A percentile compares a stretch with the other conserved stretches of the same genome.
Conservation (phyloP, 768 basidiomycete genomes). For the Amylocystis lapponica region DNA sequence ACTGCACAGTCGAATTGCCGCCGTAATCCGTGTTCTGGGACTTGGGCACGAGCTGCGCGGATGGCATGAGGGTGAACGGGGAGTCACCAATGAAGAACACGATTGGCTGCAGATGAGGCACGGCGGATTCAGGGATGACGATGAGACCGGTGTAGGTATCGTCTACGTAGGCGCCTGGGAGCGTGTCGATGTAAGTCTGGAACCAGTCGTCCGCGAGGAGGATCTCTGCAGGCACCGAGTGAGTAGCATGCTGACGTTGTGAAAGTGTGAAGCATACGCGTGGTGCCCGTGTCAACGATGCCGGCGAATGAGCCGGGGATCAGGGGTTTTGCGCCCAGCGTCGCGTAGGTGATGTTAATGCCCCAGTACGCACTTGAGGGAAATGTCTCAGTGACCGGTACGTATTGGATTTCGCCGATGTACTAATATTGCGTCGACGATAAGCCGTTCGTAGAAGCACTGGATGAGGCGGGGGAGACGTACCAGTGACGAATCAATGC, state of each 20-base stretch:
- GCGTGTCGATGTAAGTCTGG: no score
- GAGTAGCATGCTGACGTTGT: no score
- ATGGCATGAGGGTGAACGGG: not conserved
- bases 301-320: conserved; percentile 35
- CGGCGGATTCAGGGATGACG: not conserved
- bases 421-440: no score
- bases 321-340: conserved; percentile 3
- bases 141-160: not conserved
- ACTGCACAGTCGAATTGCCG: not conserved
- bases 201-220: not conserved
- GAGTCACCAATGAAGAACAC: conserved; percentile 38
- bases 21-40: not conserved
- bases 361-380: conserved; percentile 47
- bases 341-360: conserved; percentile 31
- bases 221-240: not conserved
- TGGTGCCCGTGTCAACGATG: conserved; percentile 50
- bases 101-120: not conserved
- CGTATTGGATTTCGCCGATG: conserved; percentile 19
- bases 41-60: not conserved
- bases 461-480: no score
- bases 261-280: conserved; percentile 26
- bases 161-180: no score
- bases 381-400: conserved; percentile 36
- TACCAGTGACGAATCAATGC: no score
- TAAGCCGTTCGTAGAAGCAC: no score